Conservation (phyloP, 169 alveolate genomes). For the Amoebophrya sp. region DNA sequence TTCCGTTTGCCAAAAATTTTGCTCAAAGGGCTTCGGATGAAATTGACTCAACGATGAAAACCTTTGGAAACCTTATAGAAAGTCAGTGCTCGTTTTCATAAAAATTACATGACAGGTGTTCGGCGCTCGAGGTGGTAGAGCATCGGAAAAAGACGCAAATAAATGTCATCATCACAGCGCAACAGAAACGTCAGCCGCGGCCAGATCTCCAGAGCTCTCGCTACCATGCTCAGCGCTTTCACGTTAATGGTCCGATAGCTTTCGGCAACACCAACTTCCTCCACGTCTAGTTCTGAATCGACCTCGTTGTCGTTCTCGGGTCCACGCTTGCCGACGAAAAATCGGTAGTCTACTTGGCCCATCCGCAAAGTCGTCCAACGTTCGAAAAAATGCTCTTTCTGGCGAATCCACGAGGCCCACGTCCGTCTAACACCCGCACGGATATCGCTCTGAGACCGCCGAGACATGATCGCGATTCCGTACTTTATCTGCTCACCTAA, state of each 20-base stretch:
- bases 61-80: too few relatives aligned
- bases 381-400: neutral
- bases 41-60: too few relatives aligned
- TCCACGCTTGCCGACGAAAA: neutral
- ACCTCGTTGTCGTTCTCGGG: neutral
- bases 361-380: neutral
- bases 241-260: constrained; percentile 11
- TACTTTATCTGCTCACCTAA: neutral
- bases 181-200: neutral
- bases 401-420: neutral
- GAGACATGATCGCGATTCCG: constrained; percentile 15
- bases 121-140: neutral
- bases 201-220: neutral
- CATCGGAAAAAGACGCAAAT: neutral
- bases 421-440: neutral
- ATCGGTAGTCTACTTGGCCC: neutral
- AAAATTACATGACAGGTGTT: neutral
- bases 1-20: too few relatives aligned
- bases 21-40: too few relatives aligned
- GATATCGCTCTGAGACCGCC: neutral
- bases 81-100: too few relatives aligned
- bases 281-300: neutral
- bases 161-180: constrained; percentile 19
- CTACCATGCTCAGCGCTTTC: neutral
- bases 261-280: neutral